Percentiles rank a stretch among this genome's conserved stretches.
phyloP scores from a whole-genome alignment of 129 eudicot genomes.

The Pittosporum tobira region DNA sequence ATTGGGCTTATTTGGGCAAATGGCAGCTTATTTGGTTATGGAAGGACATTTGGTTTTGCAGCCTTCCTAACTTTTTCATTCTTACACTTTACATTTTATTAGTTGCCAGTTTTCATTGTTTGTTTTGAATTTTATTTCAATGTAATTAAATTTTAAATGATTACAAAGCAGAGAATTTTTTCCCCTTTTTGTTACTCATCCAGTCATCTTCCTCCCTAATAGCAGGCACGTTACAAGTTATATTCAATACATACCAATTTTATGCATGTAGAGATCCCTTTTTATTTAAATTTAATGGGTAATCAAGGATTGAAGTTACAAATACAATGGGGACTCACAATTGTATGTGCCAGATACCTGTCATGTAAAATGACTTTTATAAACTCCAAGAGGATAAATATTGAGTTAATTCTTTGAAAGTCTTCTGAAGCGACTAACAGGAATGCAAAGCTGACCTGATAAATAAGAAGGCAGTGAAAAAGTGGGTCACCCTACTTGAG shows the following conservation, averaged over 20 bases:
- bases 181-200: too few species aligned
- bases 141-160: background rate
- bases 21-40: too few species aligned
- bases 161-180: background rate
- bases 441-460: background rate
- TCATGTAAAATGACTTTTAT: too few species aligned
- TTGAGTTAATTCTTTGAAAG: too few species aligned
- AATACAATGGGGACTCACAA: constrained; percentile 2
- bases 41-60: background rate
- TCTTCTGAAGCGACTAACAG: too few species aligned
- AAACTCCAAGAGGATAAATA: too few species aligned
- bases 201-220: too few species aligned
- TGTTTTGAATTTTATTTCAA: background rate
- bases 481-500: background rate
- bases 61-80: background rate
- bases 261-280: background rate
- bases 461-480: background rate
- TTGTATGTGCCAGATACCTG: background rate
- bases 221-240: background rate
- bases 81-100: background rate
- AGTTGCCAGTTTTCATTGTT: background rate
- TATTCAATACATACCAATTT: background rate
- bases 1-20: too few species aligned
- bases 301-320: background rate
- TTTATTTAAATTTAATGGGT: background rate